A percentile compares a stretch with the other conserved stretches of the same genome.
These are phyloP conservation scores for Picochlorum sp. DNA, from an alignment of 139 green algal genomes.

Conservation along the genomic window DNA sequence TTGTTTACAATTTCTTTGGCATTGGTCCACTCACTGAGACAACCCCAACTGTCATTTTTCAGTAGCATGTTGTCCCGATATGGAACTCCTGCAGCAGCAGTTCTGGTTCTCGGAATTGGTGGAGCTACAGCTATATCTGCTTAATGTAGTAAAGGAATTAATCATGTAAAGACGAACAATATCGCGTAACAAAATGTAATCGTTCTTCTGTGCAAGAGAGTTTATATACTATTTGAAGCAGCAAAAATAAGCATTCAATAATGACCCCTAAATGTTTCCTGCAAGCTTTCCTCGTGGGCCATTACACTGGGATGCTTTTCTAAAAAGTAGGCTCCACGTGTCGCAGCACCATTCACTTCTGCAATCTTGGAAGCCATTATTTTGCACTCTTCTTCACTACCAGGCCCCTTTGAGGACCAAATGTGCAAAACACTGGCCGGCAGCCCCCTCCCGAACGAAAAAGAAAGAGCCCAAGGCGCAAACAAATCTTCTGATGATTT, in stretches of 20 bases:
- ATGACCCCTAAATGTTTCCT: conserved; percentile 46
- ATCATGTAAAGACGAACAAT: no score
- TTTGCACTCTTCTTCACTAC: conserved; percentile 3
- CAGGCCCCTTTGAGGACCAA: conserved; percentile 27
- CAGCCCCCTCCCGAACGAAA: conserved; percentile 86
- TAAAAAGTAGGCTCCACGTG: conserved; percentile 25
- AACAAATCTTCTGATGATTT: conserved; percentile 8
- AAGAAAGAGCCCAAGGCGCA: conserved; percentile 81
- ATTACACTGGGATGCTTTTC: conserved; percentile 44
- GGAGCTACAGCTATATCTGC: conserved; percentile 2
- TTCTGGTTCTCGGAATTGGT: background rate
- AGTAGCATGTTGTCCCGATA: background rate
- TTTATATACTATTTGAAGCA: background rate
- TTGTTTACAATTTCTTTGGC: conserved; percentile 77
- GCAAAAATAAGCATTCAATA: background rate
- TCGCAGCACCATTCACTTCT: conserved; percentile 41
- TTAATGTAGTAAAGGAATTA: no score
- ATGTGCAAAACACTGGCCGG: conserved; percentile 61
- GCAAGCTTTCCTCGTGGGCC: conserved; percentile 14
- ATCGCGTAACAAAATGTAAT: no score
- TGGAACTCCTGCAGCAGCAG: background rate
- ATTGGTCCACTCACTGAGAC: conserved; percentile 67
- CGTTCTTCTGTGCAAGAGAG: background rate
- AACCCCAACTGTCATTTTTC: background rate
- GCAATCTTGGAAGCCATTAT: conserved; percentile 40